These are phyloP conservation scores for Salix dunnii DNA, from an alignment of 345 rosid species.

Conservation along the genomic window DNA sequence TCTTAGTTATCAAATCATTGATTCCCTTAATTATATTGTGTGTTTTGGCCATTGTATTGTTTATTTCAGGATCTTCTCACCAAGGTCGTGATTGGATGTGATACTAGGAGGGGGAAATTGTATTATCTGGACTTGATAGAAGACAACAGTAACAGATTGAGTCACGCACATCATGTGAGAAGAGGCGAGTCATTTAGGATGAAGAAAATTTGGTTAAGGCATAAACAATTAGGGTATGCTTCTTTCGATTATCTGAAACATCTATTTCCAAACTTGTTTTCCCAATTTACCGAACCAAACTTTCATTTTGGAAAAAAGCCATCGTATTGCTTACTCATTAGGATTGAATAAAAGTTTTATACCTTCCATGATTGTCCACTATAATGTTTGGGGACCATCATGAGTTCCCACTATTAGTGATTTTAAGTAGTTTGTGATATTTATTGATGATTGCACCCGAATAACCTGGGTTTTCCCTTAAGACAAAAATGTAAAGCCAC, in stretches of 20 bases:
- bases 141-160: neutral
- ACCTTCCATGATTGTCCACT: neutral
- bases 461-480: neutral
- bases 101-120: neutral
- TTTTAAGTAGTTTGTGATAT: neutral
- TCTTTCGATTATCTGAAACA: neutral
- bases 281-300: neutral
- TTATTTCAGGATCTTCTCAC: neutral
- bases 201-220: neutral
- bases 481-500: neutral
- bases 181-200: neutral
- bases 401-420: neutral
- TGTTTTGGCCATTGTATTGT: neutral
- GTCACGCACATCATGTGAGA: neutral
- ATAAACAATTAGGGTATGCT: too few relatives aligned
- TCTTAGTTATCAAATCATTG: too few relatives aligned
- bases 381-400: slow-evolving; percentile 8
- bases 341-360: neutral
- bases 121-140: neutral
- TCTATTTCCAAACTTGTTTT: neutral
- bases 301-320: slow-evolving; percentile 3
- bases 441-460: slow-evolving; percentile 12
- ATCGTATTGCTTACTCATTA: neutral
- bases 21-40: neutral
- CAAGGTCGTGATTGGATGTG: neutral